Conservation (phyloP, 371 early-diverging fungal species). For the Mortierella sp. region DNA sequence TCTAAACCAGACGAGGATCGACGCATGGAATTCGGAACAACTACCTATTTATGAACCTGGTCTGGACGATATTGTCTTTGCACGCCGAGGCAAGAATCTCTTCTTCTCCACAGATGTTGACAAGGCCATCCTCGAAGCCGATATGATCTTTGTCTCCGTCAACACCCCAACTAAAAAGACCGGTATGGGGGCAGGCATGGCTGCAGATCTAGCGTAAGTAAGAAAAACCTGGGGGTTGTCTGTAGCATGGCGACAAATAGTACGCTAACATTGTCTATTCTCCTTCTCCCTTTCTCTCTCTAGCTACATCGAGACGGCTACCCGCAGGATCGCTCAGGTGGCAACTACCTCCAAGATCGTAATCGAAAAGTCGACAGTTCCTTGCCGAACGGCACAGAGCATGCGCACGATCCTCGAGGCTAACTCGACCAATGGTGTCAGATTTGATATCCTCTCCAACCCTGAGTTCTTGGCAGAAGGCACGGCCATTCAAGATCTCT, state of each 20-base stretch:
- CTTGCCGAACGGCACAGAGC: slow-evolving; percentile 92
- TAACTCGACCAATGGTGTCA: slow-evolving; percentile 76
- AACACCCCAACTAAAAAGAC: slow-evolving; percentile 84
- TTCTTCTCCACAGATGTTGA: slow-evolving; percentile 80
- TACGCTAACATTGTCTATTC: neutral
- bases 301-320: slow-evolving; percentile 88
- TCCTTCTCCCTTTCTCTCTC: neutral
- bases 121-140: slow-evolving; percentile 64
- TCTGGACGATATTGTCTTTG: slow-evolving; percentile 79
- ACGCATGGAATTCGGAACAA: slow-evolving; percentile 83
- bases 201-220: slow-evolving; percentile 80
- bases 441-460: slow-evolving; percentile 93
- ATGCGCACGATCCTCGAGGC: slow-evolving; percentile 91
- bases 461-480: slow-evolving; percentile 98
- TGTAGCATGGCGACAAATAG: neutral
- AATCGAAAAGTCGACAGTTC: slow-evolving; percentile 96
- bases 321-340: slow-evolving; percentile 89
- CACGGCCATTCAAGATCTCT: slow-evolving; percentile 87
- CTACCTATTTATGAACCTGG: slow-evolving; percentile 91
- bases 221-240: no score
- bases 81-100: slow-evolving; percentile 75
- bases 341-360: slow-evolving; percentile 89
- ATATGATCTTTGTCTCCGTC: slow-evolving; percentile 86
- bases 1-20: slow-evolving; percentile 74
- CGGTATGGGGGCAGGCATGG: slow-evolving; percentile 78